phyloP scores from a whole-genome alignment of 768 basidiomycete genomes.

The Ramaria rubella region DNA sequence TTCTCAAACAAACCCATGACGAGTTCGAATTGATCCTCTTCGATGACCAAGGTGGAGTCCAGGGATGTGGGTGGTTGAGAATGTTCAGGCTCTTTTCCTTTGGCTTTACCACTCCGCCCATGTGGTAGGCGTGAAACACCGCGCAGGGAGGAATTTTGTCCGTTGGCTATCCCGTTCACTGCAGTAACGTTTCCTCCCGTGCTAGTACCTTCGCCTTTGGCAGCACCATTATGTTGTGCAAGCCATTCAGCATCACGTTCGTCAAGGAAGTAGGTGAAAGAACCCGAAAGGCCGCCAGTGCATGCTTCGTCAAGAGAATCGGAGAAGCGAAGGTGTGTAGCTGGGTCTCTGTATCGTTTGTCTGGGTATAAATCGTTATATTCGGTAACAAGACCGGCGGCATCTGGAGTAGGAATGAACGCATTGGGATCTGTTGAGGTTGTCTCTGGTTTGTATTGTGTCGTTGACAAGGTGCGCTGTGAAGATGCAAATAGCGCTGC shows the following conservation, averaged over 20 bases:
- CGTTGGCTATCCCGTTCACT: constrained; percentile 31
- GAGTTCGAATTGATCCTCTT: constrained; percentile 91
- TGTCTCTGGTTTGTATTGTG: constrained; percentile 29
- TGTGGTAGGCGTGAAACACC: background rate
- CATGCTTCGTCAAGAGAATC: constrained; percentile 78
- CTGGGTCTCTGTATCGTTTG: constrained; percentile 67
- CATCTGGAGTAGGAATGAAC: constrained; percentile 91
- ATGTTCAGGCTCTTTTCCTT: constrained; percentile 77
- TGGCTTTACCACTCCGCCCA: constrained; percentile 62
- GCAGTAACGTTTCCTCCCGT: constrained; percentile 19
- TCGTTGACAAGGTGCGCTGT: constrained; percentile 36
- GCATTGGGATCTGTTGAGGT: constrained; percentile 39
- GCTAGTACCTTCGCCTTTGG: constrained; percentile 79
- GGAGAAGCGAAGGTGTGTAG: constrained; percentile 72
- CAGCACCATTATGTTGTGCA: constrained; percentile 82
- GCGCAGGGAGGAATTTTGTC: constrained; percentile 46
- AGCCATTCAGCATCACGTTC: constrained; percentile 96
- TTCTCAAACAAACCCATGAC: constrained; percentile 94
- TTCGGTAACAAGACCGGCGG: constrained; percentile 70
- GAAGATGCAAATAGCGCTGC: constrained; percentile 51
- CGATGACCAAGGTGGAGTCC: constrained; percentile 43
- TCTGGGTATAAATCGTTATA: constrained; percentile 72
- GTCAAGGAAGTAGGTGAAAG: constrained; percentile 90
- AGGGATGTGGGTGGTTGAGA: too few species aligned
- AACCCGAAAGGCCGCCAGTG: constrained; percentile 55